Evolutionary conservation across 1,284 basidiomycete species (phyloP), one percentile per base, ranked within the genome.

Genomic region (Pascua sp.): DNA sequence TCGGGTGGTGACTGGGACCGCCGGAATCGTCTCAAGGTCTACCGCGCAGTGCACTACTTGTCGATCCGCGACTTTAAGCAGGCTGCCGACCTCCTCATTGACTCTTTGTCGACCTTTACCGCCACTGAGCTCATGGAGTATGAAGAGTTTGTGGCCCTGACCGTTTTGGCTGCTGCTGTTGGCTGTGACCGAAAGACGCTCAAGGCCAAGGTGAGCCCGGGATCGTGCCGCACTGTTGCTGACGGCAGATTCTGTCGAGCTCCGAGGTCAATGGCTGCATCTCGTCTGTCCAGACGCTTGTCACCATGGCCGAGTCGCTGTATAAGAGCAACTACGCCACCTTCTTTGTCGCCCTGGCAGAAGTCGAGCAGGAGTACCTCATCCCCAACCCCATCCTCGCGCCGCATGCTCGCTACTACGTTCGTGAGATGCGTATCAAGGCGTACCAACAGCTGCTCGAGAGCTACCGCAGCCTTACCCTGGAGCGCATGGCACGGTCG

Each of bases 1-100:
- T 86, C 93, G 73, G 95, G 96, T 2, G 95, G 96, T 47, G 95
- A 98, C 77, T 98, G 95, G 95, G 95, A 98, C 76, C 82, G 96
- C 55, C 84, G 93, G 38, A 98, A 98, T 75, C 84, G 94, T 47
- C 85, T 98, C 65, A 98, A 98, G 77, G 95, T 97, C 42, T 98
- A 98, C 80, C 85, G 87, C 54, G 94, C 89, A 42, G 79, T 96
- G 1, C 89, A 96, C 72, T 80, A 88, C 38, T 80, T 96, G 40
- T 90, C 91, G 16, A 88, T 93, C 58, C 88, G 95, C 42, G 78
- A 83, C 52, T 84, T 83, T 70, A 78, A 91, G 86, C 80, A 88
- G 85, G 75, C 84, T 77, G 18, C 87, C 80, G 76, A 87, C 52
- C 85, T 96, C 11, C 83, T 97, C 62, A 84, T 93, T 49, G 93